Evolutionary conservation across 1,139 yeast genomes (phyloP).

Genomic region (Magnusiomyces paraingens): DNA sequence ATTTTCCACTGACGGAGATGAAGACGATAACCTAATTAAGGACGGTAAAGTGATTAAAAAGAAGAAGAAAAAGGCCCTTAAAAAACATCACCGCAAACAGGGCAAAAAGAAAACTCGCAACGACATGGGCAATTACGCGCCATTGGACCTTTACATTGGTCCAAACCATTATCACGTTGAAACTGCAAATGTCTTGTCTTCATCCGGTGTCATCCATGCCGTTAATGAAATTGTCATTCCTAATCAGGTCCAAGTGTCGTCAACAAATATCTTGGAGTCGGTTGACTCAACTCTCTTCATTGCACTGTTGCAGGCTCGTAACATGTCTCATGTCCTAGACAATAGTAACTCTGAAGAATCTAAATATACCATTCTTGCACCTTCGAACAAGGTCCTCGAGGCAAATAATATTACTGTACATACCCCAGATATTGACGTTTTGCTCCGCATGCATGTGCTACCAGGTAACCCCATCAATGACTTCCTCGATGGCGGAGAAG

Average conservation of each 20-base stretch:
- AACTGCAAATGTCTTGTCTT: conserved; percentile 65
- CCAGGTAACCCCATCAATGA: conserved; percentile 44
- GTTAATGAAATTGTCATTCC: conserved; percentile 56
- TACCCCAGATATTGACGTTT: conserved; percentile 42
- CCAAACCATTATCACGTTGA: conserved; percentile 25
- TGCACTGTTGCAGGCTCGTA: conserved; percentile 41
- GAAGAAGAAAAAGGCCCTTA: too few species aligned
- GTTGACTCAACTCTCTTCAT: conserved; percentile 42
- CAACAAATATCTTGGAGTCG: conserved; percentile 51
- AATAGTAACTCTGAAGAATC: conserved; percentile 23
- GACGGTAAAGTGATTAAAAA: too few species aligned
- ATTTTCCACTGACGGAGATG: background rate
- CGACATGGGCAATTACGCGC: background rate
- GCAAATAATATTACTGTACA: conserved; percentile 47
- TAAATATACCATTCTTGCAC: conserved; percentile 63
- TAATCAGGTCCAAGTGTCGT: conserved; percentile 44
- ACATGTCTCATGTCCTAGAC: conserved; percentile 33
- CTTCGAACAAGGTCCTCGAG: conserved; percentile 52
- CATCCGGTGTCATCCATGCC: conserved; percentile 82
- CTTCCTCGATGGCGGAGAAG: conserved; percentile 29
- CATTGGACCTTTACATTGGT: conserved; percentile 28
- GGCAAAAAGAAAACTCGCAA: too few species aligned
- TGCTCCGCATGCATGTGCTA: conserved; percentile 63
- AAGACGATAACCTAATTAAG: background rate
- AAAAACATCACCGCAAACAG: too few species aligned